Evolutionary conservation across 2,329 filamentous ascomycete genomes (phyloP).

Genomic region (Ophiostoma tasmaniense): DNA sequence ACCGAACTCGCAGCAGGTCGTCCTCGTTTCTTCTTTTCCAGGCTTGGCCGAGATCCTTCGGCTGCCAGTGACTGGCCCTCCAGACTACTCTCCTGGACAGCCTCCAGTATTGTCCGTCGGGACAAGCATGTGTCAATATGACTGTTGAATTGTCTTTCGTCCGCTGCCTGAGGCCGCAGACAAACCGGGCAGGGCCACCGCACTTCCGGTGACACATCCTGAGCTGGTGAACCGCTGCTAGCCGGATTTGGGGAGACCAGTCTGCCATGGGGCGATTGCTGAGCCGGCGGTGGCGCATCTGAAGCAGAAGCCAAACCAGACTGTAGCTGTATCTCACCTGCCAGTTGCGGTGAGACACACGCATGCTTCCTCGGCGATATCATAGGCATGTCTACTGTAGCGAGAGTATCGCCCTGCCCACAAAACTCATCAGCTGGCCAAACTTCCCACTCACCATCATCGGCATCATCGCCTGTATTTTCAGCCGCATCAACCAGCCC

Average conservation of each 20-base stretch:
- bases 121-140: slow-evolving; percentile 93
- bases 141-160: slow-evolving; percentile 74
- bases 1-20: slow-evolving; percentile 22
- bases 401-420: slow-evolving; percentile 16
- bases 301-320: neutral
- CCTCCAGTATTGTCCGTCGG: slow-evolving; percentile 74
- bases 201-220: slow-evolving; percentile 34
- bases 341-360: neutral
- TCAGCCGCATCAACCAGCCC: slow-evolving; percentile 18
- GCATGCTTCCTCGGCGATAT: neutral
- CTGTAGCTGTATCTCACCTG: neutral
- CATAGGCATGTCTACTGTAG: slow-evolving; percentile 11
- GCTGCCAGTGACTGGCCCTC: slow-evolving; percentile 17
- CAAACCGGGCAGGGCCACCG: slow-evolving; percentile 89
- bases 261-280: slow-evolving; percentile 37
- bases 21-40: slow-evolving; percentile 29
- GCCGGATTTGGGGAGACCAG: slow-evolving; percentile 45
- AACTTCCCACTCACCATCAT: slow-evolving; percentile 53
- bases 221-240: slow-evolving; percentile 7
- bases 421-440: slow-evolving; percentile 58
- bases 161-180: slow-evolving; percentile 60
- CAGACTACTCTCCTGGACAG: slow-evolving; percentile 49
- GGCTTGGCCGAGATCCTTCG: neutral
- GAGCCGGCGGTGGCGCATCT: neutral
- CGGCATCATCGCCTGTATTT: slow-evolving; percentile 25